These are phyloP conservation scores for Lachnellula hyalina DNA, from an alignment of 2,329 filamentous ascomycete species.

Conservation along the genomic window DNA sequence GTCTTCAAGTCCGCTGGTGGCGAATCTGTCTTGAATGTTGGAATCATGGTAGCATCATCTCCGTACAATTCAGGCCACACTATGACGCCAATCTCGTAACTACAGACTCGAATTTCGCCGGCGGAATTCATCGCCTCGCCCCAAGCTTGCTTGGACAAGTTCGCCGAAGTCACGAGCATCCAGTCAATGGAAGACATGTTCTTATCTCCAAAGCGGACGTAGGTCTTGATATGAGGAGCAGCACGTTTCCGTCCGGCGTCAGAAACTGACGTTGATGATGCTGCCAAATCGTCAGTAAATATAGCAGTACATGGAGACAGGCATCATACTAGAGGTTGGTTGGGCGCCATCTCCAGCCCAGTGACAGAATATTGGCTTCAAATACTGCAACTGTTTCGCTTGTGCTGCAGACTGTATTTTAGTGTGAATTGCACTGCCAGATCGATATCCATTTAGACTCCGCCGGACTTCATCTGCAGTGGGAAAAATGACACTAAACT, in stretches of 20 bases:
- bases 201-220: conserved; percentile 56
- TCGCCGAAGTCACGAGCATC: conserved; percentile 87
- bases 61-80: conserved; percentile 66
- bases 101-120: conserved; percentile 65
- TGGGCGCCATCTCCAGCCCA: conserved; percentile 60
- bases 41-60: conserved; percentile 52
- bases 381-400: conserved; percentile 65
- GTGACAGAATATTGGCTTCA: conserved; percentile 65
- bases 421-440: conserved; percentile 76
- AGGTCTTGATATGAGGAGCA: conserved; percentile 87
- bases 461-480: conserved; percentile 71
- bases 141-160: conserved; percentile 86
- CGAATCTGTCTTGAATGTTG: conserved; percentile 58
- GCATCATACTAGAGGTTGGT: conserved; percentile 5
- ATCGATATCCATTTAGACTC: conserved; percentile 72
- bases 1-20: conserved; percentile 34
- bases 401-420: conserved; percentile 68
- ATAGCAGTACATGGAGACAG: not conserved
- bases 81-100: conserved; percentile 78
- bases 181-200: conserved; percentile 59
- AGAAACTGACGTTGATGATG: conserved; percentile 17
- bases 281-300: not conserved
- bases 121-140: conserved; percentile 54
- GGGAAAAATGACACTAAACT: conserved; percentile 72
- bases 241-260: conserved; percentile 62